Conservation (phyloP, 495 filamentous ascomycete species). For the Recurvomyces mirabilis region DNA sequence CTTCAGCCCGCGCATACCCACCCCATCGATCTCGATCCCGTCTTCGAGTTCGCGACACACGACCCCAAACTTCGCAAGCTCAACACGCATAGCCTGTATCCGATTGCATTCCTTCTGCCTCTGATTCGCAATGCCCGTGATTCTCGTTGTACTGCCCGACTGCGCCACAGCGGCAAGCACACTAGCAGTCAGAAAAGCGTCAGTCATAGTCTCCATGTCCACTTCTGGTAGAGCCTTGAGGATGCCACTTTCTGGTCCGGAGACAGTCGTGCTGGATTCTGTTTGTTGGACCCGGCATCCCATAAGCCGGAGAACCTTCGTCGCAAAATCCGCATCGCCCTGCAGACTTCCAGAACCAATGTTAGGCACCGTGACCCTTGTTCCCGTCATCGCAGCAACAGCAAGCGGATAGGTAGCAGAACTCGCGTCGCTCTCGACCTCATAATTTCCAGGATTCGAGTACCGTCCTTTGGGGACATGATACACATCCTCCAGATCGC, state of each 20-base stretch:
- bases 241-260: slow-evolving; percentile 59
- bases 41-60: slow-evolving; percentile 78
- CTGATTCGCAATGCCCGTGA: slow-evolving; percentile 96
- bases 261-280: slow-evolving; percentile 79
- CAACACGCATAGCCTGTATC: slow-evolving; percentile 89
- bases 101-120: slow-evolving; percentile 97
- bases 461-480: slow-evolving; percentile 83
- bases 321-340: slow-evolving; percentile 89
- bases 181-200: slow-evolving; percentile 91
- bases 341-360: slow-evolving; percentile 87
- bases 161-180: slow-evolving; percentile 87
- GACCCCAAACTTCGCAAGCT: slow-evolving; percentile 93
- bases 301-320: slow-evolving; percentile 86
- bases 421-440: slow-evolving; percentile 93
- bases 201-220: slow-evolving; percentile 99
- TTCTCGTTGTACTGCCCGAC: slow-evolving; percentile 51
- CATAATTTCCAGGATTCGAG: slow-evolving; percentile 73
- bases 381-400: slow-evolving; percentile 88
- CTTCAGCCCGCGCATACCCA: slow-evolving; percentile 21
- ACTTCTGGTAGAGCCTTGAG: slow-evolving; percentile 63
- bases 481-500: slow-evolving; percentile 76
- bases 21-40: slow-evolving; percentile 52
- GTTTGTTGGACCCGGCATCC: slow-evolving; percentile 83
- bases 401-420: slow-evolving; percentile 95
- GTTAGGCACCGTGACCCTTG: slow-evolving; percentile 89